phyloP scores from a whole-genome alignment of 2,329 filamentous ascomycete genomes.

The Penicillium sp. region DNA sequence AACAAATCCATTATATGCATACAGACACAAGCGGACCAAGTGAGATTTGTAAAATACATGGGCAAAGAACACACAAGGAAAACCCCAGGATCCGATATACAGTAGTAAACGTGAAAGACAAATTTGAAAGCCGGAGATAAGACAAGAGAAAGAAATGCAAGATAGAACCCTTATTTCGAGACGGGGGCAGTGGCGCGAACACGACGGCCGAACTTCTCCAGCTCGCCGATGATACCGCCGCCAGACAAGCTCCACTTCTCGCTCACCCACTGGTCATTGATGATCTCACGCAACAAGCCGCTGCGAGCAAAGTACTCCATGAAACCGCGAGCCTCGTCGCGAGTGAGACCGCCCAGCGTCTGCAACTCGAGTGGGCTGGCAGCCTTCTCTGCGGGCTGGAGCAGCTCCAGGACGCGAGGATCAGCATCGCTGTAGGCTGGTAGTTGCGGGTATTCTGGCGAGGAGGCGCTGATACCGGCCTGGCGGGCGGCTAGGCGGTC shows the following conservation, averaged over 20 bases:
- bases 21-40: constrained; percentile 27
- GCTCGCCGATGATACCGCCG: constrained; percentile 77
- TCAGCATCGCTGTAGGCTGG: constrained; percentile 56
- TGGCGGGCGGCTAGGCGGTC: constrained; percentile 48
- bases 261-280: constrained; percentile 69
- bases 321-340: constrained; percentile 70
- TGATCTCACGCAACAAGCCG: constrained; percentile 68
- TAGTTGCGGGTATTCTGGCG: constrained; percentile 46
- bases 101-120: constrained; percentile 14
- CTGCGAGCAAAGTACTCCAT: constrained; percentile 94
- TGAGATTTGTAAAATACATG: constrained; percentile 34
- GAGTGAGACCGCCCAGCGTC: constrained; percentile 66
- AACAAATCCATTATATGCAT: constrained; percentile 36
- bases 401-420: constrained; percentile 49
- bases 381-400: constrained; percentile 31
- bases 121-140: constrained; percentile 4
- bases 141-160: constrained; percentile 12
- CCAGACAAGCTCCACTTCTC: constrained; percentile 84
- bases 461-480: constrained; percentile 33
- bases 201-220: constrained; percentile 63
- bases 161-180: constrained; percentile 11
- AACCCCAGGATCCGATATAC: constrained; percentile 26
- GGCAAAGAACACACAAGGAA: constrained; percentile 21
- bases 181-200: constrained; percentile 14
- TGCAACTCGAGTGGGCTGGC: constrained; percentile 46